Conservation (phyloP, 225 moss, liverwort and hornwort species). For the Polytrichum commune region DNA sequence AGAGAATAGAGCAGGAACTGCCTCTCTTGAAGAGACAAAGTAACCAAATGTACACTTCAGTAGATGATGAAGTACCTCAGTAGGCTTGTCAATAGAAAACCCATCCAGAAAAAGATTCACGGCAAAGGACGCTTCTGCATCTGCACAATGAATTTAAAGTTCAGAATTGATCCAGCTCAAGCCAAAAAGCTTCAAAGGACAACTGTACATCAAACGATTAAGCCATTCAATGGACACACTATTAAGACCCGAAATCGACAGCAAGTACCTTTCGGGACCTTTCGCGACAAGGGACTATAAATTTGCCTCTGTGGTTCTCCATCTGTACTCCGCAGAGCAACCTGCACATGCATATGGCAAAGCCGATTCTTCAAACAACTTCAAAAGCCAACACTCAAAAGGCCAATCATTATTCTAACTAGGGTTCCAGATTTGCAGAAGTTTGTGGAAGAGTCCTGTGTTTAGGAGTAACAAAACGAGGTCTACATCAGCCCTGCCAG, state of each 20-base stretch:
- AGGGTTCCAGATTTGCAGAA: background rate
- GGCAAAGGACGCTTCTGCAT: conserved; percentile 79
- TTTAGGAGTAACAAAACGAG: no score
- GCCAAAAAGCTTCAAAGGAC: no score
- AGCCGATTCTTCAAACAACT: no score
- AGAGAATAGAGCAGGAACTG: no score
- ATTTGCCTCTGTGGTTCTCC: conserved; percentile 47
- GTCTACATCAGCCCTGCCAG: no score
- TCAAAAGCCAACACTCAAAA: no score
- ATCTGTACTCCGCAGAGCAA: conserved; percentile 27
- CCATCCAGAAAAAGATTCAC: conserved; percentile 89
- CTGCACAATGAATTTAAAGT: conserved; percentile 18
- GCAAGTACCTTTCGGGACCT: conserved; percentile 37
- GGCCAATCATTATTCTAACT: background rate
- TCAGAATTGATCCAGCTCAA: no score
- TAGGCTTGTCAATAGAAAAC: conserved; percentile 80
- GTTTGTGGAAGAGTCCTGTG: background rate
- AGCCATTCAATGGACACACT: no score
- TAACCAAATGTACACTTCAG: conserved; percentile 61
- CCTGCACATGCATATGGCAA: conserved; percentile 4
- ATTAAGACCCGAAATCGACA: background rate
- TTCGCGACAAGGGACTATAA: conserved; percentile 26
- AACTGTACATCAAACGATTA: background rate
- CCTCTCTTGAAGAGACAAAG: no score
- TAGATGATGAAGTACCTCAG: conserved; percentile 58